Evolutionary conservation across 768 basidiomycete species (phyloP).

Genomic region (Lentinula guzmanii): DNA sequence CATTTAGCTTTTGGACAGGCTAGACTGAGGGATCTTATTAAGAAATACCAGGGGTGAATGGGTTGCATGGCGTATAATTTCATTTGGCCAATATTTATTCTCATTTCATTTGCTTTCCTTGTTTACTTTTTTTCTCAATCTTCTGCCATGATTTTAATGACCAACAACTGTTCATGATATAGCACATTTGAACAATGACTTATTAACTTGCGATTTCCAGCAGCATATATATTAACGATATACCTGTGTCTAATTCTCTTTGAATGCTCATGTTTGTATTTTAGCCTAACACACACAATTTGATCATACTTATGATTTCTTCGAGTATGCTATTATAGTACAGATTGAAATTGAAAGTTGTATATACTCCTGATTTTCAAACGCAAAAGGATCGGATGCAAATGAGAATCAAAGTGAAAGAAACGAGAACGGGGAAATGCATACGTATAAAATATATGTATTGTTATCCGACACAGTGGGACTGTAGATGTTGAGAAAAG

Average conservation of each 20-base stretch:
- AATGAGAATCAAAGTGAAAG: neutral
- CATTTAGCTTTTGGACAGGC: constrained; percentile 76
- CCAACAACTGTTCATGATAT: neutral
- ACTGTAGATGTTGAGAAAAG: no score
- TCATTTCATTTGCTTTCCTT: neutral
- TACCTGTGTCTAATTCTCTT: neutral
- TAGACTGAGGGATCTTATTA: constrained; percentile 69
- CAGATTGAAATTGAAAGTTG: neutral
- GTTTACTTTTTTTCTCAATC: neutral
- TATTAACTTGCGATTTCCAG: neutral
- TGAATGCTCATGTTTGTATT: no score
- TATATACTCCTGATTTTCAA: neutral
- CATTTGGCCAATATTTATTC: neutral
- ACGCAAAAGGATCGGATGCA: neutral
- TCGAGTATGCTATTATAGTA: neutral
- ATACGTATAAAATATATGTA: neutral
- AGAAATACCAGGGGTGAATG: constrained; percentile 60
- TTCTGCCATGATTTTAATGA: neutral
- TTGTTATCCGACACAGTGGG: no score
- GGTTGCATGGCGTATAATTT: no score
- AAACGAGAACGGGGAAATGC: neutral
- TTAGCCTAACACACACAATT: no score
- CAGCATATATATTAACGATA: neutral
- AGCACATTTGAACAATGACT: neutral
- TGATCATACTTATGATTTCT: neutral